These are phyloP conservation scores for Beauveria asiatica DNA, from an alignment of 2,329 filamentous ascomycete genomes.

Conservation along the genomic window DNA sequence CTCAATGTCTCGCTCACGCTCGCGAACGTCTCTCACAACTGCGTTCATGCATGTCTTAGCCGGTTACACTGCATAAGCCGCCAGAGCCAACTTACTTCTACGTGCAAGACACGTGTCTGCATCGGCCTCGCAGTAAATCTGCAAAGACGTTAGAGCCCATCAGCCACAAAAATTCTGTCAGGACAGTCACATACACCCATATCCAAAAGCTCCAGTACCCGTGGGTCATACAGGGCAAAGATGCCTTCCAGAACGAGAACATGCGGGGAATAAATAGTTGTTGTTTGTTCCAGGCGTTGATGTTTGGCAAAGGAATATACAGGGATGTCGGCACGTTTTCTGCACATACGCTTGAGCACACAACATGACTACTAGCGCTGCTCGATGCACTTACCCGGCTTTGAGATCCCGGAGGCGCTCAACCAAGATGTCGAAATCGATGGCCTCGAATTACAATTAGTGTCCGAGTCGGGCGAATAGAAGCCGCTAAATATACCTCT, in stretches of 20 bases:
- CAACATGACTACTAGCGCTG: background rate
- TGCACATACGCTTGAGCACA: conserved; percentile 26
- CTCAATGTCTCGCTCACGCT: conserved; percentile 84
- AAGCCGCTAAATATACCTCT: conserved; percentile 38
- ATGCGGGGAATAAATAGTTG: conserved; percentile 89
- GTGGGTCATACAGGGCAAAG: conserved; percentile 81
- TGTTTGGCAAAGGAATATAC: conserved; percentile 95
- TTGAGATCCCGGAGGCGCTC: conserved; percentile 77
- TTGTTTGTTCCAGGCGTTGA: conserved; percentile 68
- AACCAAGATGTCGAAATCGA: conserved; percentile 87
- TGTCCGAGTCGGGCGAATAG: background rate
- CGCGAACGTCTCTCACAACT: conserved; percentile 82
- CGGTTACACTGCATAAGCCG: conserved; percentile 10
- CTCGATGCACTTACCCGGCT: conserved; percentile 59
- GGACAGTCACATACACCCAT: conserved; percentile 56
- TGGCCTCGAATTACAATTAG: conserved; percentile 42
- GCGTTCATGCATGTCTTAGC: conserved; percentile 11
- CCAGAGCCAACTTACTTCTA: conserved; percentile 53
- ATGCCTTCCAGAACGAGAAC: conserved; percentile 95
- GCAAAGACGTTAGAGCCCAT: background rate
- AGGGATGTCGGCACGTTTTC: conserved; percentile 82
- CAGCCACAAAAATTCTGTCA: background rate
- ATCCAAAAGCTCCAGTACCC: conserved; percentile 79
- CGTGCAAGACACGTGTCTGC: conserved; percentile 86
- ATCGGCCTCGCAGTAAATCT: conserved; percentile 96